Evolutionary conservation across 345 rosid species (phyloP), one percentile per base, ranked within the genome.

Genomic region (Isatis tinctoria): DNA sequence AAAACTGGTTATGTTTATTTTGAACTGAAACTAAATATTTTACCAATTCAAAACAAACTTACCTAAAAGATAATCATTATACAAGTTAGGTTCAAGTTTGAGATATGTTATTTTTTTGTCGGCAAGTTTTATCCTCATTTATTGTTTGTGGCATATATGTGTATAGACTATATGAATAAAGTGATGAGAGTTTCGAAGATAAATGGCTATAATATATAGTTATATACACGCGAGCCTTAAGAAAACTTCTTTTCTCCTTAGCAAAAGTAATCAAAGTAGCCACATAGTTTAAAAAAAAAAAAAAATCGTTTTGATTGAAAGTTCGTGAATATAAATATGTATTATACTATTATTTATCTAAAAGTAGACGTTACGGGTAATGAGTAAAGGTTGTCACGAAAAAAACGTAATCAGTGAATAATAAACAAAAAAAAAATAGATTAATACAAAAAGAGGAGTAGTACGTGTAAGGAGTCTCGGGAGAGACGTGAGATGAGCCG

Each of bases 401-500:
- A 44, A 45, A 45, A 2, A 22, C 24, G 52, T 45, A 44, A 6
- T 2, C 0, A 47, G 24, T 65, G 22, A 16, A 30, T 4, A 36
- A 26, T 5, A 22, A 22, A 22, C 24, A n/a, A 43, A 20, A 10
- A 24, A 0, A 68, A 28, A 11, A 30, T 2, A 41, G 5, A 26
- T 9, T 18, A 9, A 27, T 27, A 26, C 39, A 45, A 11, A 10
- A 20, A 13, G 33, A 30, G 5, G 14, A 16, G 36, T 30, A 45
- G 0, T 74, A 74, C 78, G 67, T 74, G 73, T 28, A 58, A 58
- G 41, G 78, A 74, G 4, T 59, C 60, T 47, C 17, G 14, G n/a
- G 67, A 66, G 49, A 74, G 67, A 18, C 35, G 67, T 35, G 51
- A 35, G 3, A 74, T 74, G 61, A 62, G 54, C 47, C 48, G 68